phyloP scores from a whole-genome alignment of 2,329 filamentous ascomycete species.

The Onygena corvina region DNA sequence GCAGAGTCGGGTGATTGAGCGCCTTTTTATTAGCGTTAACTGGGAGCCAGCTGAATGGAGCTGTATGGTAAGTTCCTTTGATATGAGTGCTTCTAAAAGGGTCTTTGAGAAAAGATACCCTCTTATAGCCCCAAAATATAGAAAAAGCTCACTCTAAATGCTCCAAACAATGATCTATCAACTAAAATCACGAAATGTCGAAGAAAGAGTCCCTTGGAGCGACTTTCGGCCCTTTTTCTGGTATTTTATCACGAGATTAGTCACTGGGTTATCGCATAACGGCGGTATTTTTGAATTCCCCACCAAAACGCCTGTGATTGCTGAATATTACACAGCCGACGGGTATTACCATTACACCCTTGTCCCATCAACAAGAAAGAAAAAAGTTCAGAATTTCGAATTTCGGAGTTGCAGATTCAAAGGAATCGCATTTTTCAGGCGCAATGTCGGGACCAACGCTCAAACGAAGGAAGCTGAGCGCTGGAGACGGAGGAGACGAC shows the following conservation, averaged over 20 bases:
- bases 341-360: conserved; percentile 1
- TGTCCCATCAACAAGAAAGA: conserved; percentile 1
- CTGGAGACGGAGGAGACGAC: conserved; percentile 20
- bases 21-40: too few species aligned
- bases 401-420: background rate
- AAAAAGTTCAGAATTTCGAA: background rate
- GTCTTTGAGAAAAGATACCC: background rate
- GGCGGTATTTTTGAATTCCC: background rate
- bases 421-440: conserved; percentile 3
- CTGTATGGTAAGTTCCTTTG: too few species aligned
- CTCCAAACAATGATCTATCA: background rate
- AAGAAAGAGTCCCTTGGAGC: background rate
- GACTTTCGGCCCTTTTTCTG: background rate
- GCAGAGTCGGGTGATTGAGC: too few species aligned
- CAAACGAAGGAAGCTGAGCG: conserved; percentile 39
- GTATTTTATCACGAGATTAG: background rate
- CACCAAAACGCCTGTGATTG: background rate
- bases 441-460: conserved; percentile 27
- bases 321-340: background rate
- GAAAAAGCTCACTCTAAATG: background rate
- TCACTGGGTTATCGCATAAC: background rate
- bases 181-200: background rate
- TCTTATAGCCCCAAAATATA: background rate
- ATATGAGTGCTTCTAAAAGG: too few species aligned
- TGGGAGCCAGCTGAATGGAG: too few species aligned